Evolutionary conservation across 2,329 filamentous ascomycete genomes (phyloP).

Genomic region (Colletotrichum sp.): DNA sequence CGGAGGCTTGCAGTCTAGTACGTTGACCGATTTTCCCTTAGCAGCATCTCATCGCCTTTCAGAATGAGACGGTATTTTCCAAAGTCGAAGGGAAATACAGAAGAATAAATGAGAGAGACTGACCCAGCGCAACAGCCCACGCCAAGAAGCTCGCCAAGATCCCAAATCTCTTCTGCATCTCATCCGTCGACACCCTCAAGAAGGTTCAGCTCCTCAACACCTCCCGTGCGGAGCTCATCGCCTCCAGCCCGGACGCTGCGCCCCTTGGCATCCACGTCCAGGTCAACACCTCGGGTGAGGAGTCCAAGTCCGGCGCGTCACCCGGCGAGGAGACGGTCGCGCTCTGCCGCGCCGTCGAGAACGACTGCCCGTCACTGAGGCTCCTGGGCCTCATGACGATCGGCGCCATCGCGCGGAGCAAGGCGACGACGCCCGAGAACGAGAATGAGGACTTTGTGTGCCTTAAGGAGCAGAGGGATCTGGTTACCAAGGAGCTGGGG

Average conservation of each 20-base stretch:
- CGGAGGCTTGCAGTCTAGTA: constrained; percentile 82
- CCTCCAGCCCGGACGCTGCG: constrained; percentile 38
- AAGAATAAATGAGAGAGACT: neutral
- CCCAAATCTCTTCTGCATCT: constrained; percentile 88
- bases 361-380: constrained; percentile 73
- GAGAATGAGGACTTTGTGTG: constrained; percentile 89
- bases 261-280: constrained; percentile 82
- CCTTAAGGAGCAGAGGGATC: constrained; percentile 72
- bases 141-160: constrained; percentile 87
- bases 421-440: constrained; percentile 72
- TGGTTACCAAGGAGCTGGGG: constrained; percentile 60
- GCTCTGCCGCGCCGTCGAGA: constrained; percentile 72
- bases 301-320: constrained; percentile 79
- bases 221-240: constrained; percentile 66
- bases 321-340: constrained; percentile 65
- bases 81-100: neutral
- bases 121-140: constrained; percentile 64
- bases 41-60: neutral
- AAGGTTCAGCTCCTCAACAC: constrained; percentile 85
- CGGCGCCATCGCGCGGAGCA: constrained; percentile 86
- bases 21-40: neutral
- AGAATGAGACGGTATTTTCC: neutral
- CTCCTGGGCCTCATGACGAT: constrained; percentile 95
- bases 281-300: constrained; percentile 93
- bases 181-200: constrained; percentile 85